Evolutionary conservation across 352 stramenopile genomes (phyloP).

Genomic region (Globisporangium nodosum): DNA sequence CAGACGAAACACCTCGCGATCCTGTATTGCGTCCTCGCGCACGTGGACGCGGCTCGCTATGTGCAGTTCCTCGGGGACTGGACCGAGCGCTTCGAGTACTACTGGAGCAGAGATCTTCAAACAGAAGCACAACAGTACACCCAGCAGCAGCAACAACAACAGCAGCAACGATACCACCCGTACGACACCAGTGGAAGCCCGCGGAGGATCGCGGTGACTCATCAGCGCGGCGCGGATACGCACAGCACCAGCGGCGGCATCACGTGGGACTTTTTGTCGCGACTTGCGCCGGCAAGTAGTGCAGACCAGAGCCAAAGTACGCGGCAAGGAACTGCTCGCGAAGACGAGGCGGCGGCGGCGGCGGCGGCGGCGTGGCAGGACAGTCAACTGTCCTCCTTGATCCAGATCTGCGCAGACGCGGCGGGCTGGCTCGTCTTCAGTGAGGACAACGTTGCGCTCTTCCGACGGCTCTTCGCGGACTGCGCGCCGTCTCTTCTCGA

Average conservation of each 20-base stretch:
- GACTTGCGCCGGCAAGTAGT: not conserved
- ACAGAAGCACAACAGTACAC: not conserved
- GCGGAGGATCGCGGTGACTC: not conserved
- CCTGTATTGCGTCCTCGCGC: constrained; percentile 33
- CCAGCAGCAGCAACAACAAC: not conserved
- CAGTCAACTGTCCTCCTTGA: constrained; percentile 11
- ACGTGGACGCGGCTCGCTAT: constrained; percentile 26
- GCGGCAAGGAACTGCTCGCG: constrained; percentile 4
- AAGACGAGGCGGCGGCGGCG: not conserved
- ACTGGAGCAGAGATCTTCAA: constrained; percentile 1
- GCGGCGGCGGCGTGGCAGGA: not conserved
- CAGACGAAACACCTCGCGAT: constrained; percentile 50
- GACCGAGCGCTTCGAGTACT: constrained; percentile 19
- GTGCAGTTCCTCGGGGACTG: constrained; percentile 21
- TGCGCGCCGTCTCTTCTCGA: constrained; percentile 23
- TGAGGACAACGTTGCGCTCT: constrained; percentile 20
- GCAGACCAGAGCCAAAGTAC: not conserved
- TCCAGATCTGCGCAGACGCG: constrained; percentile 21
- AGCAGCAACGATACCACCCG: constrained; percentile 7
- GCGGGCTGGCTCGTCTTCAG: constrained; percentile 27
- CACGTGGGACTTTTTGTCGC: constrained; percentile 22
- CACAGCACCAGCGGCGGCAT: constrained; percentile 8
- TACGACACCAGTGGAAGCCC: not conserved
- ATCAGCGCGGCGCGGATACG: not conserved
- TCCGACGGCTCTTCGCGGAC: constrained; percentile 18